These are phyloP conservation scores for Rostrohypoxylon terebratum DNA, from an alignment of 495 filamentous ascomycete genomes.

Conservation along the genomic window DNA sequence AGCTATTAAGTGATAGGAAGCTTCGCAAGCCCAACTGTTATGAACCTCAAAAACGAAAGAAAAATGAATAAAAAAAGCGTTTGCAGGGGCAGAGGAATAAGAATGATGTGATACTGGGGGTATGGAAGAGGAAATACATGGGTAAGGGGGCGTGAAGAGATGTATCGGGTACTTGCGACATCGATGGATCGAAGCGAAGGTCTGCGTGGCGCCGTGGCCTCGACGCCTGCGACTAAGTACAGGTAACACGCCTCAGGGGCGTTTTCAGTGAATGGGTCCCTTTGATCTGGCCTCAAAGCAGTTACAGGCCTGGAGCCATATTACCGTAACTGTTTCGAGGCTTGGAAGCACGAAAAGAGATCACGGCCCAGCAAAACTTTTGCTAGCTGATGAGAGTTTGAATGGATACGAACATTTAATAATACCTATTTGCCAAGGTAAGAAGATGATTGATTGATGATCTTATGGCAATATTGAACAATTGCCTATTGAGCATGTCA, in stretches of 20 bases:
- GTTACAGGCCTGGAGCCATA: conserved; percentile 39
- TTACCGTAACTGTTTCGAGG: conserved; percentile 30
- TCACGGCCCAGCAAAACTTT: not conserved
- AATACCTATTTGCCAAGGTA: not conserved
- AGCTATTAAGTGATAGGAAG: conserved; percentile 44
- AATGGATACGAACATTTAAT: not conserved
- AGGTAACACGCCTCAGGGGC: conserved; percentile 33
- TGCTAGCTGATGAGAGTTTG: not conserved
- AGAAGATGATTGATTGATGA: not conserved
- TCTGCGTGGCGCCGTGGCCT: conserved; percentile 7
- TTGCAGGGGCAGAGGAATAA: conserved; percentile 32
- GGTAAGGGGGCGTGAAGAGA: conserved; percentile 3
- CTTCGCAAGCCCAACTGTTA: conserved; percentile 14
- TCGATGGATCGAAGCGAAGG: conserved; percentile 13
- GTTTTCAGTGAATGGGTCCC: conserved; percentile 34
- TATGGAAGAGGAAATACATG: conserved; percentile 24
- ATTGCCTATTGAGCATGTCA: not conserved
- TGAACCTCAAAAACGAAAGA: conserved; percentile 14
- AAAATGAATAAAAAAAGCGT: conserved; percentile 12
- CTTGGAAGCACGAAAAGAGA: conserved; percentile 21
- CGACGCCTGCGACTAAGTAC: conserved; percentile 29
- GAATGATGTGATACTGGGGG: conserved; percentile 43
- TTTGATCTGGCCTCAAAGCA: conserved; percentile 30
- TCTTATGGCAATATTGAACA: not conserved
- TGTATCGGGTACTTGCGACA: conserved; percentile 32